Conservation (phyloP, 2,329 filamentous ascomycete genomes). For the Phyllosticta citribraziliensis region DNA sequence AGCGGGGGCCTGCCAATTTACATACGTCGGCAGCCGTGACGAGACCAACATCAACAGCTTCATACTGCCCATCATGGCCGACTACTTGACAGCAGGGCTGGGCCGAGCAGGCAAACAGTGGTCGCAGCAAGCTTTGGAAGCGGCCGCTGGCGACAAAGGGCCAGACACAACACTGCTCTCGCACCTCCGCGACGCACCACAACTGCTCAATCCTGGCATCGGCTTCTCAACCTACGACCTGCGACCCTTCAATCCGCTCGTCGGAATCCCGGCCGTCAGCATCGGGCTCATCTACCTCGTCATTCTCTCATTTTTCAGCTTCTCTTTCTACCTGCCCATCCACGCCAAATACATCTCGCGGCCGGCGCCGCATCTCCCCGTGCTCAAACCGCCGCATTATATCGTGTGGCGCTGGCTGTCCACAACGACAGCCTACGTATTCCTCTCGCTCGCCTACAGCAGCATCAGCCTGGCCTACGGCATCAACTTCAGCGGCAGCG, state of each 20-base stretch:
- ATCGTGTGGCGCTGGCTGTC: constrained; percentile 49
- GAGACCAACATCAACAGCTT: constrained; percentile 45
- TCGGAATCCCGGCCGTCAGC: constrained; percentile 47
- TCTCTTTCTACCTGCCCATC: constrained; percentile 54
- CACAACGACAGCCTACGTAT: constrained; percentile 48
- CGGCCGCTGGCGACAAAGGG: constrained; percentile 32
- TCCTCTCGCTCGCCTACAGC: constrained; percentile 54
- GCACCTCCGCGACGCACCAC: constrained; percentile 39
- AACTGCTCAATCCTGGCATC: constrained; percentile 47
- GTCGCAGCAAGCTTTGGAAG: constrained; percentile 32
- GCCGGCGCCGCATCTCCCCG: constrained; percentile 42
- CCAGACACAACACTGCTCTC: constrained; percentile 21
- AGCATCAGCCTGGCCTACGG: constrained; percentile 54
- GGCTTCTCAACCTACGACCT: constrained; percentile 49
- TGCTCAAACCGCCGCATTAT: constrained; percentile 48
- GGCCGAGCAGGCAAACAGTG: constrained; percentile 40
- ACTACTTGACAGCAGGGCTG: constrained; percentile 38
- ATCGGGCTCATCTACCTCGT: constrained; percentile 59
- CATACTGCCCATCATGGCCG: constrained; percentile 42
- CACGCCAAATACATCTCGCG: constrained; percentile 48
- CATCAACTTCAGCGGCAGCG: constrained; percentile 43
- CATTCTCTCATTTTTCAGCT: constrained; percentile 58
- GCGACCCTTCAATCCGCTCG: constrained; percentile 48
- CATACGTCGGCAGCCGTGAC: constrained; percentile 48
- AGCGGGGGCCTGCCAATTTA: constrained; percentile 46